Evolutionary conservation across 23 red algal genomes (phyloP).

Genomic region (Gracilaria domingensis): DNA sequence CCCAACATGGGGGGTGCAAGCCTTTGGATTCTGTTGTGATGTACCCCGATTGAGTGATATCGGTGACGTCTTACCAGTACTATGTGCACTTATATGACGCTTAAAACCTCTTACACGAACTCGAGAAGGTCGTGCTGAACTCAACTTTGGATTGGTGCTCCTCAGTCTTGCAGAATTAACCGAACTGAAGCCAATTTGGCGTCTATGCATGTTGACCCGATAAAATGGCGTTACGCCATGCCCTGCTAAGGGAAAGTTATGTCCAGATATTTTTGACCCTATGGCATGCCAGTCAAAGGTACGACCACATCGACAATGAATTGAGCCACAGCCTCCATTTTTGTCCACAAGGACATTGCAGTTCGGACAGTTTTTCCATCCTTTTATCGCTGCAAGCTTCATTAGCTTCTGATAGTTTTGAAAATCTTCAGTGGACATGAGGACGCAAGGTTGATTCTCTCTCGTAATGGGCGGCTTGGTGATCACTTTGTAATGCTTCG

Average conservation of each 20-base stretch:
- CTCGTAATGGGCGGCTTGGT: not conserved
- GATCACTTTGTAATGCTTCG: not conserved
- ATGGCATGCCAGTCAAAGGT: not conserved
- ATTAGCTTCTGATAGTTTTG: not conserved
- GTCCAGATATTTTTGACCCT: not conserved
- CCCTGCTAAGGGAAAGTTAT: not conserved
- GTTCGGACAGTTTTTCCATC: not conserved
- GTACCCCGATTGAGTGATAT: no score
- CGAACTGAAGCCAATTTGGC: not conserved
- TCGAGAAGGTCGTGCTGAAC: not conserved
- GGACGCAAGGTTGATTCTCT: not conserved
- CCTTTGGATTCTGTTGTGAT: not conserved
- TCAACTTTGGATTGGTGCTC: not conserved
- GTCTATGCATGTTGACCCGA: not conserved
- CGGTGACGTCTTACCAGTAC: not conserved
- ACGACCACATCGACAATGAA: slow-evolving; percentile 6
- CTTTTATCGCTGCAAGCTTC: slow-evolving; percentile 6
- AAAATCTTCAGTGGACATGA: not conserved
- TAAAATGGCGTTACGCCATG: not conserved
- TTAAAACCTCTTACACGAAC: not conserved
- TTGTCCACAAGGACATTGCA: slow-evolving; percentile 1
- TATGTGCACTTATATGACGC: not conserved
- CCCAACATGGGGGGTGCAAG: not conserved
- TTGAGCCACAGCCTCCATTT: not conserved
- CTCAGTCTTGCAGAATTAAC: not conserved